Evolutionary conservation across 805 yeast genomes (phyloP), one percentile per base, ranked within the genome.

Genomic region (Tetrapisispora nanseiensis): DNA sequence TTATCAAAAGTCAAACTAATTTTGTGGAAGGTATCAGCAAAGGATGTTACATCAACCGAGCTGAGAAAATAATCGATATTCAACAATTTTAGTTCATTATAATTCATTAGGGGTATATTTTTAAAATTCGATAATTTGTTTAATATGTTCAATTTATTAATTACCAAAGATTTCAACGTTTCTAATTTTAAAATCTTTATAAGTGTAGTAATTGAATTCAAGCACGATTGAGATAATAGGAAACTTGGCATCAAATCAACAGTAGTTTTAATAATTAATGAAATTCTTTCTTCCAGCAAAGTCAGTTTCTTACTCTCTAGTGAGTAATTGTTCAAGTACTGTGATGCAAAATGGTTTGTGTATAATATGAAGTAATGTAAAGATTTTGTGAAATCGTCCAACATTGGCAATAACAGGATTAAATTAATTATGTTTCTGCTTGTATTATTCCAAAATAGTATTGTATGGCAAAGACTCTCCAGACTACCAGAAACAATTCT

Each of bases 401-500:
- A 59, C 38, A 80, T 51, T 0, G 86, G 86, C 21, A 80, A 51
- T n/a, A 76, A 63, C 32, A 72, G 54, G 15, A 77, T 56, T n/a
- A 74, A 58, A 42, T 71, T 72, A 12, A 54, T 41, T 19, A 53
- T 46, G 24, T 40, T 51, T 33, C 49, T 45, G 23, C 27, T 33
- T 12, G 41, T 26, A 11, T 22, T 19, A 6, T 43, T 27, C 15
- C 33, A 42, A 57, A 79, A 80, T 13, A 86, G 57, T 21, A 85
- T 66, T 3, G 83, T 74, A 62, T 89, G 97, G 43, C 89, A 76
- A 29, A 87, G 68, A 36, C 87, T 74, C 58, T 87, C 96, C 10
- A 75, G 54, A 0, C 85, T 57, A 16, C 85, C 85, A 19, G 74
- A 69, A 7, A 69, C 48, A 18, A 72, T 63, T 16, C 72, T 71